Percentiles rank a stretch among this genome's conserved stretches.
phyloP scores from a whole-genome alignment of 306 rosid species.

The Vachellia pachyceras region DNA sequence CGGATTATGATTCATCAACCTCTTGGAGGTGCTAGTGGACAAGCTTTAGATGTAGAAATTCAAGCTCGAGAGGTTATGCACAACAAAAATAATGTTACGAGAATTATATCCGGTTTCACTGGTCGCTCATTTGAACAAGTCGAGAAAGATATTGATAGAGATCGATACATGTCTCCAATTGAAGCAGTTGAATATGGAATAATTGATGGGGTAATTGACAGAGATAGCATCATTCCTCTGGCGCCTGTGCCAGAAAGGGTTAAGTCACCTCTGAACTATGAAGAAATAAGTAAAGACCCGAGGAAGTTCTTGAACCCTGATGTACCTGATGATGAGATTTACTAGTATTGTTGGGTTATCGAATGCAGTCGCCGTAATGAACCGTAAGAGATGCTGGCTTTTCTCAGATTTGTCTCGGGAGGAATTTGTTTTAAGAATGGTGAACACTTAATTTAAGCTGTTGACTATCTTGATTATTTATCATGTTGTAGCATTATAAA shows the following conservation, averaged over 20 bases:
- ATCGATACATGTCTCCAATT: conserved; percentile 90
- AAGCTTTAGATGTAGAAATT: conserved; percentile 91
- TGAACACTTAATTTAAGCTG: conserved; percentile 21
- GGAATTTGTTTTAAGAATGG: conserved; percentile 25
- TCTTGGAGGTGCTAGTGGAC: conserved; percentile 98
- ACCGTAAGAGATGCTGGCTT: background rate
- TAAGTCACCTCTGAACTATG: conserved; percentile 50
- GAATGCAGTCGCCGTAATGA: conserved; percentile 20
- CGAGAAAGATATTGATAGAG: conserved; percentile 84
- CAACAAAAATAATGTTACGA: conserved; percentile 66
- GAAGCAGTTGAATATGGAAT: conserved; percentile 98
- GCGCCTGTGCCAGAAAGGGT: conserved; percentile 83
- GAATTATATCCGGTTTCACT: conserved; percentile 72
- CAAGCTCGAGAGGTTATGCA: conserved; percentile 92
- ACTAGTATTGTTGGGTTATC: conserved; percentile 47
- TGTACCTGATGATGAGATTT: conserved; percentile 92
- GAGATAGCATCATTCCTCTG: conserved; percentile 81
- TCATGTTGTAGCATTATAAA: conserved; percentile 9
- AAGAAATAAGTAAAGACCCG: conserved; percentile 67
- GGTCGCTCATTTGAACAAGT: conserved; percentile 90
- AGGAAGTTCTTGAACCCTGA: conserved; percentile 72
- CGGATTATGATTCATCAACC: conserved; percentile 97
- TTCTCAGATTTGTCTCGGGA: conserved; percentile 8
- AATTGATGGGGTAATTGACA: conserved; percentile 86
- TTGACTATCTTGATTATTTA: conserved; percentile 26